These are phyloP conservation scores for Neurospora sp. DNA, from an alignment of 2,329 filamentous ascomycete genomes.

Conservation along the genomic window DNA sequence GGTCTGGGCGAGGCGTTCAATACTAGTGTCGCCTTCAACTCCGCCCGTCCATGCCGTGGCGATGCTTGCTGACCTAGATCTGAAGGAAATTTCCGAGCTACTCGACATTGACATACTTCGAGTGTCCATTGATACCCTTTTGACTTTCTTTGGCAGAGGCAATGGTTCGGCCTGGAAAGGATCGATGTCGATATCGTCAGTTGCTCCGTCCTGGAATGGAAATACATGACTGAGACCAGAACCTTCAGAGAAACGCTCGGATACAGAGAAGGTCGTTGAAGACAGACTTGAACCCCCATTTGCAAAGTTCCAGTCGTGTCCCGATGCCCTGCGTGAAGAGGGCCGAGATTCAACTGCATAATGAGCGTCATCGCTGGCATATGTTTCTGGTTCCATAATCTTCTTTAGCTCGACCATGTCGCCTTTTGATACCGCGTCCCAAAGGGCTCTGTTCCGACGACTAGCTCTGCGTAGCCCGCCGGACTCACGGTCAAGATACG, in stretches of 20 bases:
- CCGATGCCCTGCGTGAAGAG: conserved; percentile 34
- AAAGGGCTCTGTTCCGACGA: conserved; percentile 73
- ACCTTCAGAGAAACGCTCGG: conserved; percentile 45
- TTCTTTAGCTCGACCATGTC: conserved; percentile 64
- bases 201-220: conserved; percentile 64
- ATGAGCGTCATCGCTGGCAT: conserved; percentile 33
- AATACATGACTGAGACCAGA: conserved; percentile 74
- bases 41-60: conserved; percentile 58
- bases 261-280: conserved; percentile 30
- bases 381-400: conserved; percentile 65
- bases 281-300: conserved; percentile 30
- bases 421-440: conserved; percentile 76
- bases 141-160: conserved; percentile 44
- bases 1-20: conserved; percentile 67
- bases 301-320: conserved; percentile 35
- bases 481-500: conserved; percentile 78
- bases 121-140: conserved; percentile 83
- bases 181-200: conserved; percentile 17
- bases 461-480: conserved; percentile 75
- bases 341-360: conserved; percentile 21
- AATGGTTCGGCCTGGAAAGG: conserved; percentile 1
- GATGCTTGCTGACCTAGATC: conserved; percentile 70
- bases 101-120: conserved; percentile 83
- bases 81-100: conserved; percentile 73
- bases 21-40: conserved; percentile 78